Percentiles rank a stretch among this genome's conserved stretches.
Evolutionary conservation across 495 filamentous ascomycete genomes (phyloP).

Genomic region (Aspergillus bertholletiae): DNA sequence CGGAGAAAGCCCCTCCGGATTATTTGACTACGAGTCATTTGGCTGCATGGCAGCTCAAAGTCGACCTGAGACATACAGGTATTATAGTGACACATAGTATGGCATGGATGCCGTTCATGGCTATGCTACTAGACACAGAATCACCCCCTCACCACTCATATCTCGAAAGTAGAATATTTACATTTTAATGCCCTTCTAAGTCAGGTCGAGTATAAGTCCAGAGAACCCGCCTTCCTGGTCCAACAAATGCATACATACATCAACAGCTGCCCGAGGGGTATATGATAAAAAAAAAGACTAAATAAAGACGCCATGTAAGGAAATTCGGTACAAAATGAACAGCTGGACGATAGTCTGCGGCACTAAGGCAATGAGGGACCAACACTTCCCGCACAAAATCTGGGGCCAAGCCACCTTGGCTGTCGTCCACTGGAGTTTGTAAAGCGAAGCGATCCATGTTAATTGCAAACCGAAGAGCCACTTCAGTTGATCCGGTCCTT

Average conservation of each 20-base stretch:
- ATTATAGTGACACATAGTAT: no score
- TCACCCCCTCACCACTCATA: background rate
- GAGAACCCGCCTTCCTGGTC: conserved; percentile 7
- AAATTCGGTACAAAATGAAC: conserved; percentile 9
- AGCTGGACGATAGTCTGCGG: no score
- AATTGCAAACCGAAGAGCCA: conserved; percentile 7
- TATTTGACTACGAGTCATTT: background rate
- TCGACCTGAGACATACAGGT: background rate
- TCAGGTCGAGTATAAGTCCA: background rate
- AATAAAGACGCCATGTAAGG: conserved; percentile 10
- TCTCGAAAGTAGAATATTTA: background rate
- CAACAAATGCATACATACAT: conserved; percentile 15
- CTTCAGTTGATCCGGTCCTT: conserved; percentile 35
- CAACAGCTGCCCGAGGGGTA: conserved; percentile 16
- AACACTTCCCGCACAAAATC: background rate
- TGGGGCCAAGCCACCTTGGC: background rate
- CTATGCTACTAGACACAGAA: no score
- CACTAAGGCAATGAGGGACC: no score
- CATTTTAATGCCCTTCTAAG: background rate
- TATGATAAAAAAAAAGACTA: conserved; percentile 16
- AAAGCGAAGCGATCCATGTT: no score
- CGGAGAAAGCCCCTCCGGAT: no score
- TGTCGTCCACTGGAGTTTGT: background rate
- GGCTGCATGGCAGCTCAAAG: background rate
- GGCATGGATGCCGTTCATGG: no score